Evolutionary conservation across 1,284 basidiomycete species (phyloP).

Genomic region (Rhodofomes roseus): DNA sequence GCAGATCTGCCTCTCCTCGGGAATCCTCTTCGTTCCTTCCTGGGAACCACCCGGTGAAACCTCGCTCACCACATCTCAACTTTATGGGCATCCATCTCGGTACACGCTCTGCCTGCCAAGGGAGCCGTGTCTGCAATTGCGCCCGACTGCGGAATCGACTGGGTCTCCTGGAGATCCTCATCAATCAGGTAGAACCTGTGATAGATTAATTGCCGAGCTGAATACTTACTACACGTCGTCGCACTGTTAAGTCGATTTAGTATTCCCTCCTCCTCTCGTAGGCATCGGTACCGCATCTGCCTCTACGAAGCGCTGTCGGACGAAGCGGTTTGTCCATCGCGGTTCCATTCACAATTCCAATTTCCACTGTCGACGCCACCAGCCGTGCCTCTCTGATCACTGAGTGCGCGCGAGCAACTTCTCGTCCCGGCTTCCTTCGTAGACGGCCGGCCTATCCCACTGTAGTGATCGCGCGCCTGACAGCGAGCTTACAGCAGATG

Average conservation of each 20-base stretch:
- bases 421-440: background rate
- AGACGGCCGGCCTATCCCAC: background rate
- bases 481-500: background rate
- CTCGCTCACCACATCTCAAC: background rate
- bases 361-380: background rate
- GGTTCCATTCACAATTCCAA: background rate
- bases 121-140: background rate
- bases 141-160: background rate
- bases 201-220: background rate
- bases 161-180: background rate
- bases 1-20: background rate
- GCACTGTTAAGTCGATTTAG: background rate
- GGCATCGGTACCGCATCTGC: background rate
- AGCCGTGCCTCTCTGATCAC: background rate
- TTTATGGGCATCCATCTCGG: background rate
- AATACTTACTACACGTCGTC: background rate
- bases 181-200: constrained; percentile 1
- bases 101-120: background rate
- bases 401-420: background rate
- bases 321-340: background rate
- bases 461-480: background rate
- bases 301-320: background rate
- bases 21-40: background rate
- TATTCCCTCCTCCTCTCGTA: background rate
- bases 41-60: background rate